These are phyloP conservation scores for Tylopilus rubrobrunneus DNA, from an alignment of 768 basidiomycete species.

Conservation along the genomic window DNA sequence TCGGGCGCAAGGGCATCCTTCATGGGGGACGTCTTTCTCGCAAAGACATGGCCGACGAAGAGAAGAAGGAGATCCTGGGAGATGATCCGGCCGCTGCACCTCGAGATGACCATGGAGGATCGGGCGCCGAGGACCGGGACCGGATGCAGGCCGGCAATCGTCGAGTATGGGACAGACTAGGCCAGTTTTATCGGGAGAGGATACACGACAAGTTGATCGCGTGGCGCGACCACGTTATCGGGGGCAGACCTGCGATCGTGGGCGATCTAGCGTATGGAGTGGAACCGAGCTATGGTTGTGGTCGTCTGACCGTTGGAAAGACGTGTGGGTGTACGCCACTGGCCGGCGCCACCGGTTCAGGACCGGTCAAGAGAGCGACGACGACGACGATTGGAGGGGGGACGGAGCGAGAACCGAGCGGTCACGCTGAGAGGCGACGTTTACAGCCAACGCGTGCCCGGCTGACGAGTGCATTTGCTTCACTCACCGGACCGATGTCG, in stretches of 20 bases:
- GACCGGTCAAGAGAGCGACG: background rate
- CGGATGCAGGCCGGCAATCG: background rate
- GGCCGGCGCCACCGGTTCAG: slow-evolving; percentile 13
- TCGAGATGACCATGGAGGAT: background rate
- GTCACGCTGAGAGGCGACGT: background rate
- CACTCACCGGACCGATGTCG: background rate
- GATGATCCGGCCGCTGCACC: slow-evolving; percentile 18
- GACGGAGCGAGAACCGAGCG: background rate
- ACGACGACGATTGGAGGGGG: background rate
- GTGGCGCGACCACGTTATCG: slow-evolving; percentile 9
- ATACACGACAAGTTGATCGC: slow-evolving; percentile 4
- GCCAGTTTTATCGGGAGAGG: slow-evolving; percentile 3
- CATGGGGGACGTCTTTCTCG: background rate
- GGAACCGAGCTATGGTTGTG: background rate
- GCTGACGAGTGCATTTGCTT: background rate
- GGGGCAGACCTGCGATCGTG: background rate
- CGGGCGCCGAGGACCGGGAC: background rate
- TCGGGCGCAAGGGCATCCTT: background rate
- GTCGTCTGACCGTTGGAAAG: background rate
- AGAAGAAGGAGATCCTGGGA: background rate
- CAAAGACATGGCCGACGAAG: background rate
- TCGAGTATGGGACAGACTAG: background rate
- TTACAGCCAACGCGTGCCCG: background rate
- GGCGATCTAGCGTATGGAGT: background rate
- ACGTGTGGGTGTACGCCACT: slow-evolving; percentile 1